A percentile compares a stretch with the other conserved stretches of the same genome.
Conservation (phyloP, 225 moss, liverwort and hornwort genomes). For the Takakia lepidozioides region DNA sequence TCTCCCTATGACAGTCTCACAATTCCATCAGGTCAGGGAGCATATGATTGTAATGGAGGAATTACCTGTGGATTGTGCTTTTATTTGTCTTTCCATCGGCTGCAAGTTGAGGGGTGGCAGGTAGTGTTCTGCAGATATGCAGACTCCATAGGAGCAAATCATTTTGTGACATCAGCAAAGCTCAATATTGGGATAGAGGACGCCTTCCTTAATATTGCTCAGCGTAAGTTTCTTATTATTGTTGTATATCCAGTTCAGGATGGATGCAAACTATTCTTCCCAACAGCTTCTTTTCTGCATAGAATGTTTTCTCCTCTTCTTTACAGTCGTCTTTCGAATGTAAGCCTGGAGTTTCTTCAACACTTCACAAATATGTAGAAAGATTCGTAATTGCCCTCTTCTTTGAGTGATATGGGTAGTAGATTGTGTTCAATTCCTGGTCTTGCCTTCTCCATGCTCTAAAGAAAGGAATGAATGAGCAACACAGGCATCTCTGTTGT, state of each 20-base stretch:
- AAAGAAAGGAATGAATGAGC: not conserved
- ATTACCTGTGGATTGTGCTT: too few relatives aligned
- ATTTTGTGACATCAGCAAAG: constrained; percentile 92
- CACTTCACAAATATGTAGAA: too few relatives aligned
- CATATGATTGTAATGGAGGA: too few relatives aligned
- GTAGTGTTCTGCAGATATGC: constrained; percentile 64
- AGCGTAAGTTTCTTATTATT: constrained; percentile 27
- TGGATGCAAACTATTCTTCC: not conserved
- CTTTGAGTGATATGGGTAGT: not conserved
- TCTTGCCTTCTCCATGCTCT: not conserved
- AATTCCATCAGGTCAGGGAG: too few relatives aligned
- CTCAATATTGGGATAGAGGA: constrained; percentile 81
- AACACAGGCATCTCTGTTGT: not conserved
- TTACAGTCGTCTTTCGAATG: not conserved
- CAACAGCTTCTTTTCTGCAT: not conserved
- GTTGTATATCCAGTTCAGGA: too few relatives aligned
- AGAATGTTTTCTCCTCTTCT: not conserved
- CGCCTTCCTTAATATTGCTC: constrained; percentile 62
- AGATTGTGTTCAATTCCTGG: not conserved
- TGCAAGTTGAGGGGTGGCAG: too few relatives aligned
- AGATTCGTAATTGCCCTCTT: too few relatives aligned
- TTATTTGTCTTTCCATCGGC: too few relatives aligned
- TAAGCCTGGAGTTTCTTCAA: not conserved
- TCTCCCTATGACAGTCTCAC: too few relatives aligned
- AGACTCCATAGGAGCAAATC: constrained; percentile 78